phyloP scores from a whole-genome alignment of 306 rosid genomes.

The Sicyos baderoa region DNA sequence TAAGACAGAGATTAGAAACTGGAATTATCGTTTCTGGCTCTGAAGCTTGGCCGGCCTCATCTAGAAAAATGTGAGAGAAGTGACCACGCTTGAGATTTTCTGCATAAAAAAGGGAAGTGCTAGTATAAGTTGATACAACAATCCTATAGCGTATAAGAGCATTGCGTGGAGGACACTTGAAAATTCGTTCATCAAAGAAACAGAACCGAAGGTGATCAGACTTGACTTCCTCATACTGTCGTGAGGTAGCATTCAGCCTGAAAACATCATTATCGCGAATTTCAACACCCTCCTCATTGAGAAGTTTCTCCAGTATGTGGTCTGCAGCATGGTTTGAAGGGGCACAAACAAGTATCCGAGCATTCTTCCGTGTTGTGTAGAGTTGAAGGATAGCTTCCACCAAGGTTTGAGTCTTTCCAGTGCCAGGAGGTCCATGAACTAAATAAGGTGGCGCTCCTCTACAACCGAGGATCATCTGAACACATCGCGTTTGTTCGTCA shows the following conservation, averaged over 20 bases:
- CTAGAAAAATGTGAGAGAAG: conserved; percentile 87
- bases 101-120: conserved; percentile 54
- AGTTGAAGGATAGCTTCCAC: conserved; percentile 80
- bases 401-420: conserved; percentile 75
- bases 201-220: conserved; percentile 55
- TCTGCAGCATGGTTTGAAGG: conserved; percentile 93
- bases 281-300: conserved; percentile 31
- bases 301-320: conserved; percentile 60
- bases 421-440: conserved; percentile 88
- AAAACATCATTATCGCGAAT: conserved; percentile 47
- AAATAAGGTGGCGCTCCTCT: conserved; percentile 74
- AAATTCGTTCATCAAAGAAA: conserved; percentile 51
- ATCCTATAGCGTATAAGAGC: conserved; percentile 51
- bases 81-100: conserved; percentile 64
- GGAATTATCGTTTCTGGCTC: conserved; percentile 89
- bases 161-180: conserved; percentile 54
- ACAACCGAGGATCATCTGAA: conserved; percentile 75
- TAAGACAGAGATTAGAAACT: conserved; percentile 48
- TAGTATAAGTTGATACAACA: conserved; percentile 71
- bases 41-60: conserved; percentile 98
- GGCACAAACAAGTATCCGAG: conserved; percentile 72
- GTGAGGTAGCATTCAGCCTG: conserved; percentile 68
- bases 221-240: conserved; percentile 58
- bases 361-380: conserved; percentile 32
- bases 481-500: conserved; percentile 48